Evolutionary conservation across 257 asterid species (phyloP).

Genomic region (Orobanche coerulescens): DNA sequence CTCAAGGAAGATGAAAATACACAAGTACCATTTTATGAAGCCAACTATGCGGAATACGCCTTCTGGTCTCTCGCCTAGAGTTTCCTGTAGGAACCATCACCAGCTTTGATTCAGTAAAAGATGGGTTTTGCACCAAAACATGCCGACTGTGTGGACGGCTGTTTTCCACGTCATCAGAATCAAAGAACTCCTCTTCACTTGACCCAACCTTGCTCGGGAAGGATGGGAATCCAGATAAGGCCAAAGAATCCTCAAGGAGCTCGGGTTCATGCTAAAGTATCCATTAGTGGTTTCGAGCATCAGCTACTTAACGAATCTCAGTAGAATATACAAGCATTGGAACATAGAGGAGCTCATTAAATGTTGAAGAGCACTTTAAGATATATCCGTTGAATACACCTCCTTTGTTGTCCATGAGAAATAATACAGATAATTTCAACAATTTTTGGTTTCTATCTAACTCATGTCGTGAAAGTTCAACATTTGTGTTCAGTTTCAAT

Average conservation of each 20-base stretch:
- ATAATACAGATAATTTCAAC: neutral
- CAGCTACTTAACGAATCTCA: neutral
- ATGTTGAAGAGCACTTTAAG: neutral
- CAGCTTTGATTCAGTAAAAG: constrained; percentile 49
- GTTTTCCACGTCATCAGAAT: constrained; percentile 74
- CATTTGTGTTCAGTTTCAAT: too few relatives aligned
- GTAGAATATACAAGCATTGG: neutral
- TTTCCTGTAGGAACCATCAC: constrained; percentile 45
- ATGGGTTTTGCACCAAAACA: constrained; percentile 35
- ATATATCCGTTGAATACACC: neutral
- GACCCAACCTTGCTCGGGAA: constrained; percentile 83
- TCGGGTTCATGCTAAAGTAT: constrained; percentile 78
- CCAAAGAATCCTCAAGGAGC: constrained; percentile 77
- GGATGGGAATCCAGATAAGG: constrained; percentile 75
- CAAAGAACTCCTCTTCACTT: constrained; percentile 87
- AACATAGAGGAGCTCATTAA: neutral
- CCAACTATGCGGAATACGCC: constrained; percentile 65
- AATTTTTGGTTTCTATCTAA: too few relatives aligned
- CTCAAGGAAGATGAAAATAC: constrained; percentile 14
- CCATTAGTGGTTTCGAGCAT: neutral
- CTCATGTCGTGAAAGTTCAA: too few relatives aligned
- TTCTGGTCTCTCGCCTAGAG: constrained; percentile 49
- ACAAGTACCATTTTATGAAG: constrained; percentile 63
- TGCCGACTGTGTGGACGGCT: constrained; percentile 49
- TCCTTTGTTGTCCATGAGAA: neutral